A percentile compares a stretch with the other conserved stretches of the same genome.
These are phyloP conservation scores for Yarrowia sp. DNA, from an alignment of 805 yeast species.

Conservation along the genomic window DNA sequence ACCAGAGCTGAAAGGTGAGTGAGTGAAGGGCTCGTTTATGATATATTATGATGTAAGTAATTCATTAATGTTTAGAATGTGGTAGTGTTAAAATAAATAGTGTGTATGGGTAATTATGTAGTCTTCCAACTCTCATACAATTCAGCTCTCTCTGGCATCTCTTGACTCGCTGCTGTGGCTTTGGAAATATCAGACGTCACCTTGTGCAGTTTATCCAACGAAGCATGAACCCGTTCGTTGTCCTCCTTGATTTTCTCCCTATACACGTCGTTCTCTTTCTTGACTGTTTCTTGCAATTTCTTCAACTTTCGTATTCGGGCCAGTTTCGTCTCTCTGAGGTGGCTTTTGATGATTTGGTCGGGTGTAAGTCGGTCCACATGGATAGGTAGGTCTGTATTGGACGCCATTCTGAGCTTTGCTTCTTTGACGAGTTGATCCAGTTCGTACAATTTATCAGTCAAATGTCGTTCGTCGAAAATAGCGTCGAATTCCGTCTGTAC, in stretches of 20 bases:
- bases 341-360: conserved; percentile 36
- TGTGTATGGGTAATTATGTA: neutral
- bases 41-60: neutral
- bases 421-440: conserved; percentile 43
- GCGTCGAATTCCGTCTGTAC: conserved; percentile 51
- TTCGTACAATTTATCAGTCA: conserved; percentile 41
- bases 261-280: neutral
- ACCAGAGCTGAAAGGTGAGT: conserved; percentile 35
- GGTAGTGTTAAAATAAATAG: neutral
- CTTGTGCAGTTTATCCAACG: conserved; percentile 7
- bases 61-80: neutral
- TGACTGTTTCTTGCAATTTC: conserved; percentile 7
- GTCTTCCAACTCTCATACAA: conserved; percentile 7
- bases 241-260: neutral
- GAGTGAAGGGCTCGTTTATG: neutral
- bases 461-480: conserved; percentile 49
- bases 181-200: conserved; percentile 1
- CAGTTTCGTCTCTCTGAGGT: conserved; percentile 33
- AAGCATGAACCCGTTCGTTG: neutral
- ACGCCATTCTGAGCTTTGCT: conserved; percentile 37
- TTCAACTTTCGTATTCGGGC: conserved; percentile 32
- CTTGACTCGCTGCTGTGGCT: neutral
- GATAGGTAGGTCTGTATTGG: conserved; percentile 21
- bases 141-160: conserved; percentile 1
- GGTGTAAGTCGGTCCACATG: conserved; percentile 36